Base-by-base conservation (phyloP, 106 monocot species). In the Phalaenopsis equestris region DNA sequence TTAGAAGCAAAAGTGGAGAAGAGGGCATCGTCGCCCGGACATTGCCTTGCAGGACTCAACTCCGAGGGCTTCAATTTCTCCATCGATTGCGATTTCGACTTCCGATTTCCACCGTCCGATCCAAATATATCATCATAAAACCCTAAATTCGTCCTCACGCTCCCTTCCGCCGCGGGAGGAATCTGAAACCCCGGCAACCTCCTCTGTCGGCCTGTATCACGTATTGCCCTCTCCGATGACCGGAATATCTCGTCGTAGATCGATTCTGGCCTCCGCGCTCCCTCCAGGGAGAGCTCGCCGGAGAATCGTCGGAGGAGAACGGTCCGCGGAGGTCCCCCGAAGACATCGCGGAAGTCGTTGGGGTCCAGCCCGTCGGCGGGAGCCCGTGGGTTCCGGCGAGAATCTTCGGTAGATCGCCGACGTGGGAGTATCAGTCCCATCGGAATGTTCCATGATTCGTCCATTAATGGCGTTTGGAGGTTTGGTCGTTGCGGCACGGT, bases 91-190 rank as follows among this genome's bases (percentile, higher is more conserved):
- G 84, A 88, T 64, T 79, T 90, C 52, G 87, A 80, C 41, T 42
- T 19, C 36, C 57, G 73, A 9, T 49, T 52, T 12, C 52, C 10
- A 52, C 52, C 57, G 3, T 75, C 57, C 42, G 86, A 84, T 15
- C 87, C 90, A 75, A 90, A 90, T 84, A 92, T 92, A 61, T 89
- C 92, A 47, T 89, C 85, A 57, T 84, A 92, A 79, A 92, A 92
- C 18, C 87, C 91, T 61, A 86, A 83, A 67, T 81, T 83, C 41
- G 79, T 85, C 56, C 46, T 75, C 79, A 85, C 19, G 15, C 76
- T 75, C 43, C 21, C 81, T 52, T 52, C 52, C 52, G 52, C 52
- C 12, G 52, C 52, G 1, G 52, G 52, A 15, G 61, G 41, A 19
- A 76, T 68, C 39, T 45, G 52, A 58, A 78, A 81, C 76, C 39